Evolutionary conservation across 2,329 filamentous ascomycete species (phyloP).

Genomic region (Remersonia thermophila): DNA sequence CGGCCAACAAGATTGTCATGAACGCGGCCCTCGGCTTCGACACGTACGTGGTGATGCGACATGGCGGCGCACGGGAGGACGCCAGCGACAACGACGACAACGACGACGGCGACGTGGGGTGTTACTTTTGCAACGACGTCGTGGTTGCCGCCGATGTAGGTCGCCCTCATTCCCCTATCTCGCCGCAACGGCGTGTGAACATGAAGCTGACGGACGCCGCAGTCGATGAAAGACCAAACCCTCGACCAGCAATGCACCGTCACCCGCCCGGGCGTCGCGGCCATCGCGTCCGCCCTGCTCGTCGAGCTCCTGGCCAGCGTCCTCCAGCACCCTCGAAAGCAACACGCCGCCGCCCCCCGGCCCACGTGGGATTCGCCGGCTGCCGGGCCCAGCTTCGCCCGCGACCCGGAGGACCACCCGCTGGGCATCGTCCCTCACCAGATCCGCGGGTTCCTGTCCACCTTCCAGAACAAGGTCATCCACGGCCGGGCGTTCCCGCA

Average conservation of each 20-base stretch:
- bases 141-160: constrained; percentile 86
- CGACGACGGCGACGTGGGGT: constrained; percentile 62
- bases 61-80: constrained; percentile 54
- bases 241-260: constrained; percentile 98
- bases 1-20: constrained; percentile 85
- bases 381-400: constrained; percentile 32
- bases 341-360: constrained; percentile 43
- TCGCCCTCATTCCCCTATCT: constrained; percentile 14
- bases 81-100: constrained; percentile 42
- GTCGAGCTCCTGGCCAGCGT: constrained; percentile 84
- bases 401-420: constrained; percentile 45
- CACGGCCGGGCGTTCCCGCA: constrained; percentile 64
- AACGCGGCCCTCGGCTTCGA: constrained; percentile 95
- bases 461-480: constrained; percentile 62
- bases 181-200: background rate
- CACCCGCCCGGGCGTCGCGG: constrained; percentile 81
- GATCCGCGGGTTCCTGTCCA: constrained; percentile 64
- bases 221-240: constrained; percentile 90
- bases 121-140: constrained; percentile 98
- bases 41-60: constrained; percentile 93
- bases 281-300: constrained; percentile 80
- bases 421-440: constrained; percentile 67
- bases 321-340: constrained; percentile 69
- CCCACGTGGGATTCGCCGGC: constrained; percentile 6
- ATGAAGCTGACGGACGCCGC: constrained; percentile 7